A percentile compares a stretch with the other conserved stretches of the same genome.
Conservation (phyloP, 2,329 filamentous ascomycete genomes). For the Pezicula neosporulosa region DNA sequence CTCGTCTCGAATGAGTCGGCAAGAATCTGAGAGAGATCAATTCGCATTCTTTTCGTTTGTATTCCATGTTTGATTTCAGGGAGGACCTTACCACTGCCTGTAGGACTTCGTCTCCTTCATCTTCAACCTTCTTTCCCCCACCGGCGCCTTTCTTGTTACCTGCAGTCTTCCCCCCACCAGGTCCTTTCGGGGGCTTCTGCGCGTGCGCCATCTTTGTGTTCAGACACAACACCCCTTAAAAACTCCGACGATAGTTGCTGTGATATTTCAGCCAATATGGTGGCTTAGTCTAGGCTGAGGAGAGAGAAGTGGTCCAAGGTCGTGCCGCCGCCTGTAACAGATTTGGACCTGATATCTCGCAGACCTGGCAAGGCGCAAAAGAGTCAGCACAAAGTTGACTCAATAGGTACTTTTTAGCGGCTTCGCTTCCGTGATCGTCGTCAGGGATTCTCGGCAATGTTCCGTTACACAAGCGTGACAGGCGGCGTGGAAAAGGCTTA, state of each 20-base stretch:
- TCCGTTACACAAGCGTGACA: too few relatives aligned
- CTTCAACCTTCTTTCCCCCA: conserved; percentile 24
- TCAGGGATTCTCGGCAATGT: neutral
- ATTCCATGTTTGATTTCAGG: neutral
- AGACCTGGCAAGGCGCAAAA: too few relatives aligned
- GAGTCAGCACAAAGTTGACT: neutral
- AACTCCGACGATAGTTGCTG: neutral
- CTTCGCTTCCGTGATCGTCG: neutral
- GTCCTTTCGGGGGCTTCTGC: conserved; percentile 19
- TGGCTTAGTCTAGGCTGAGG: neutral
- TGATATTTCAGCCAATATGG: too few relatives aligned
- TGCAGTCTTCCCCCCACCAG: conserved; percentile 18
- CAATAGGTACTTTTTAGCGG: neutral
- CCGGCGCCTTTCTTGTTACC: conserved; percentile 23
- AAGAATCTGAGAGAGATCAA: conserved; percentile 60
- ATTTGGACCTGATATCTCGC: neutral
- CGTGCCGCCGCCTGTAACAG: neutral
- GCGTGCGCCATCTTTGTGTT: conserved; percentile 15
- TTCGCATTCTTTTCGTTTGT: neutral
- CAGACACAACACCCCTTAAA: neutral
- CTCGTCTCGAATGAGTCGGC: conserved; percentile 93
- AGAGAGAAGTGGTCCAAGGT: neutral
- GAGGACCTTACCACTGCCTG: conserved; percentile 29
- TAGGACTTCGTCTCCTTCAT: conserved; percentile 31
- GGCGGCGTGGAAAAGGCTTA: neutral